Evolutionary conservation across 2,329 filamentous ascomycete species (phyloP).

Genomic region (Trichophyton mentagrophytes): DNA sequence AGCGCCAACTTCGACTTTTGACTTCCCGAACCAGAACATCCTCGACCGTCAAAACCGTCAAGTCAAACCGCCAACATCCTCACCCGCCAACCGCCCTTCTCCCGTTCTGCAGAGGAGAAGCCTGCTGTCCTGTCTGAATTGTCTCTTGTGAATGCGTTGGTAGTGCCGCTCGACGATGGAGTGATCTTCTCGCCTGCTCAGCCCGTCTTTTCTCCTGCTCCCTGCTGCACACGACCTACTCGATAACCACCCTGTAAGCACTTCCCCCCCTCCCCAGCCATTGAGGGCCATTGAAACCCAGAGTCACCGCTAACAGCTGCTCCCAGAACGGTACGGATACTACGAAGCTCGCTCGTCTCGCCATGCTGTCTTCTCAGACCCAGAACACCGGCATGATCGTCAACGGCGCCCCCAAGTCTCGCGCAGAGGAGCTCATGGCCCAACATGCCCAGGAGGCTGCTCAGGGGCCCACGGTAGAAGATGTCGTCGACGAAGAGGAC

Average conservation of each 20-base stretch:
- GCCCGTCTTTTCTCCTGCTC: background rate
- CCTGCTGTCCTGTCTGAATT: too few species aligned
- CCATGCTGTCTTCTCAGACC: constrained; percentile 8
- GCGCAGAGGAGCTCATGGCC: constrained; percentile 42
- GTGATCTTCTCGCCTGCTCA: background rate
- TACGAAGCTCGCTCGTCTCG: too few species aligned
- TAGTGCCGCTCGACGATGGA: background rate
- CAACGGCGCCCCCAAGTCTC: constrained; percentile 24
- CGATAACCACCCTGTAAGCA: background rate
- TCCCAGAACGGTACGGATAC: too few species aligned
- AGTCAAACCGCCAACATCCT: background rate
- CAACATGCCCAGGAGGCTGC: constrained; percentile 40
- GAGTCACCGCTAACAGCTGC: too few species aligned
- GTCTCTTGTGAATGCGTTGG: too few species aligned
- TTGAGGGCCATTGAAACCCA: too few species aligned
- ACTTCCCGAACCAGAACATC: background rate
- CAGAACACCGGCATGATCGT: constrained; percentile 9
- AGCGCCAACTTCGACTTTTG: background rate
- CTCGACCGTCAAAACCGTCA: background rate
- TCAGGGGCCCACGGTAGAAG: constrained; percentile 62
- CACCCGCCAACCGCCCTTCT: too few species aligned
- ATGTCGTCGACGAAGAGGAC: constrained; percentile 68
- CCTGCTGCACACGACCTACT: background rate
- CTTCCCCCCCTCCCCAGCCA: background rate
- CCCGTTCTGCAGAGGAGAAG: background rate